Percentiles rank a stretch among this genome's conserved stretches.
Evolutionary conservation across 345 rosid species (phyloP).

Genomic region (Ceriops tagal): DNA sequence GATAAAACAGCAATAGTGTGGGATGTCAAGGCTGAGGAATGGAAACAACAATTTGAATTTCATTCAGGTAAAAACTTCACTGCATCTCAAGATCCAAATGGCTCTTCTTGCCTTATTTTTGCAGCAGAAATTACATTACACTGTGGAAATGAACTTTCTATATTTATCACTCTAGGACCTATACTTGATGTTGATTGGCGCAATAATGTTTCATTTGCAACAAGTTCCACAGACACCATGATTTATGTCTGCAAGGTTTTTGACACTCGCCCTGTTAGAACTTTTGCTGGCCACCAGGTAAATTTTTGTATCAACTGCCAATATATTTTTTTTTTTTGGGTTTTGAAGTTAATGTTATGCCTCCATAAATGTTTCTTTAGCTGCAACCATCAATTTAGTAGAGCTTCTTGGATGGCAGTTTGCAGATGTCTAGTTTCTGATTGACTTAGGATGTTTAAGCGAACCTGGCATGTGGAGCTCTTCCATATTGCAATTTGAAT

Average conservation of each 20-base stretch:
- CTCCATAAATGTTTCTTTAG: too few species aligned
- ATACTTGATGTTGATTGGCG: conserved; percentile 99
- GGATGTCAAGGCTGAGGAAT: conserved; percentile 94
- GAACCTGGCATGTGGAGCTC: background rate
- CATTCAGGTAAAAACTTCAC: background rate
- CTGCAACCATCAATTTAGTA: too few species aligned
- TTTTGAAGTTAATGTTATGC: too few species aligned
- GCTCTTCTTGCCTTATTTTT: background rate
- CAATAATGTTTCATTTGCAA: conserved; percentile 89
- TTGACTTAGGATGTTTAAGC: too few species aligned
- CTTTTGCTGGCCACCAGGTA: conserved; percentile 95
- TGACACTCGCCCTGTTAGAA: conserved; percentile 65
- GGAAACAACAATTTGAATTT: conserved; percentile 40
- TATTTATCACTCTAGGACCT: conserved; percentile 52
- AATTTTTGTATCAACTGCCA: conserved; percentile 19
- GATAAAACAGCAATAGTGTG: conserved; percentile 97
- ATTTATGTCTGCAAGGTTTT: conserved; percentile 95
- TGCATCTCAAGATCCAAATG: background rate
- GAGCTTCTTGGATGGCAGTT: background rate
- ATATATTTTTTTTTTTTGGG: background rate
- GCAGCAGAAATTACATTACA: background rate
- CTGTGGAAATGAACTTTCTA: conserved; percentile 9
- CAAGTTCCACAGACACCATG: conserved; percentile 92
- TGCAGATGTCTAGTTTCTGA: background rate
- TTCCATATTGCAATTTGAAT: background rate